Conservation (phyloP, 1,284 basidiomycete species). For the Rhodofomes roseus region DNA sequence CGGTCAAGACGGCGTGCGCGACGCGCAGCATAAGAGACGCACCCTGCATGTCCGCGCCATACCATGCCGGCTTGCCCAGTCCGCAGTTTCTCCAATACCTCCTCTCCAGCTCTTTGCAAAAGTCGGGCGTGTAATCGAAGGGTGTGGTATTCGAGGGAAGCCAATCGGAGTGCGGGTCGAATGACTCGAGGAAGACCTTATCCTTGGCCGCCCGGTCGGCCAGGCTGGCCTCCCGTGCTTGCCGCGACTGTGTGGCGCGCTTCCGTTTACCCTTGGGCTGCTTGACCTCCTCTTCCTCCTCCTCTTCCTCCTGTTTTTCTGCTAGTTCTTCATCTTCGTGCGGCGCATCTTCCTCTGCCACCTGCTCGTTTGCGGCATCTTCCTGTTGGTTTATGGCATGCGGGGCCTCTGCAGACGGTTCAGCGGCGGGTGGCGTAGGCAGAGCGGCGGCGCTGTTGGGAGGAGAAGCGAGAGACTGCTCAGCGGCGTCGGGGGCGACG, state of each 20-base stretch:
- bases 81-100: conserved; percentile 92
- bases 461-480: conserved; percentile 18
- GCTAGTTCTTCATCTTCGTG: not conserved
- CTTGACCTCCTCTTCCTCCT: conserved; percentile 28
- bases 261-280: conserved; percentile 42
- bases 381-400: not conserved
- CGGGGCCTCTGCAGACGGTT: not conserved
- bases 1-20: not conserved
- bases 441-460: conserved; percentile 14
- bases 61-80: conserved; percentile 87
- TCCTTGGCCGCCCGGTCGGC: conserved; percentile 55
- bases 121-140: conserved; percentile 80
- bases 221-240: conserved; percentile 48
- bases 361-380: not conserved
- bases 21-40: conserved; percentile 16
- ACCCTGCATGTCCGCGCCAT: conserved; percentile 95
- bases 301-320: conserved; percentile 23
- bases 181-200: conserved; percentile 60
- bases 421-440: not conserved
- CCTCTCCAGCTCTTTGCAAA: conserved; percentile 85
- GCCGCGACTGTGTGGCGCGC: conserved; percentile 42
- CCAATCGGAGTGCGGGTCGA: conserved; percentile 74
- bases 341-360: not conserved
- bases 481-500: conserved; percentile 10
- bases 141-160: conserved; percentile 67